Percentiles rank a stretch among this genome's conserved stretches.
Evolutionary conservation across 257 asterid species (phyloP).

Genomic region (Henckelia pumila): DNA sequence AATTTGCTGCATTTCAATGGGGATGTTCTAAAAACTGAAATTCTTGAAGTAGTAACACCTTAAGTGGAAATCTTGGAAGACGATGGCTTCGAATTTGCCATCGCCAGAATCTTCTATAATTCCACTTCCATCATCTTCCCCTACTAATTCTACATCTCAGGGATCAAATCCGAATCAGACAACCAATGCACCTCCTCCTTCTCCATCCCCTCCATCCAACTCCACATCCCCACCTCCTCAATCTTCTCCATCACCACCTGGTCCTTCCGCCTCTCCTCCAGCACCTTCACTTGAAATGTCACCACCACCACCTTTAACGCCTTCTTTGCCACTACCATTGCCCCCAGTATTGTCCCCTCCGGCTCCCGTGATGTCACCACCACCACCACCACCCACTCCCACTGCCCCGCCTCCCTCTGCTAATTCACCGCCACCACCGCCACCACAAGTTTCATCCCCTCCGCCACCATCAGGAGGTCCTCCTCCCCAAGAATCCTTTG

Average conservation of each 20-base stretch:
- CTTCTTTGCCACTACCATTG: constrained; percentile 26
- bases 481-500: constrained; percentile 44
- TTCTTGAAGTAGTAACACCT: no score
- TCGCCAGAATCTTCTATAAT: not conserved
- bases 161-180: constrained; percentile 4
- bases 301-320: no score
- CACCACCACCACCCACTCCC: no score
- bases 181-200: constrained; percentile 24
- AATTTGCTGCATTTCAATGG: not conserved
- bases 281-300: constrained; percentile 5
- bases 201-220: constrained; percentile 18
- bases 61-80: not conserved
- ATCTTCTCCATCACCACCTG: constrained; percentile 22
- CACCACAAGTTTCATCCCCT: constrained; percentile 20
- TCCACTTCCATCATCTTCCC: not conserved
- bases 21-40: not conserved
- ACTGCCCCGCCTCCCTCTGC: constrained; percentile 30
- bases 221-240: constrained; percentile 29
- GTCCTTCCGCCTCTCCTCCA: constrained; percentile 26
- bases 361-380: constrained; percentile 26
- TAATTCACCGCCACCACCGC: no score
- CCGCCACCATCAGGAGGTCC: constrained; percentile 27
- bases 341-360: constrained; percentile 27
- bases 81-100: not conserved
- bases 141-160: not conserved